phyloP scores from a whole-genome alignment of 108 stramenopile genomes.

The Skeletonema grethae region DNA sequence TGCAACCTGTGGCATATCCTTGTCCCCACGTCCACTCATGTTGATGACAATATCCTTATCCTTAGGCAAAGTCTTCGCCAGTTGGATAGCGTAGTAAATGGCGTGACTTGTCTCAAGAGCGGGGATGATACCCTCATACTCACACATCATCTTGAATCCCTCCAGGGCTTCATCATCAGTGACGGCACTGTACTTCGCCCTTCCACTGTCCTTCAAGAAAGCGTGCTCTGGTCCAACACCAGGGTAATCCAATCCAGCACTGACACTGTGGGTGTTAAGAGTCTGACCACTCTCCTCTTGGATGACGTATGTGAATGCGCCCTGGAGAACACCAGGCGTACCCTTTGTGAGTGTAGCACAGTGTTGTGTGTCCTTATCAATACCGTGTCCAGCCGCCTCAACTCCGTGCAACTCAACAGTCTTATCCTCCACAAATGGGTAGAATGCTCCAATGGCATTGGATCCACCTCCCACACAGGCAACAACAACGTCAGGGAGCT shows the following conservation, averaged over 20 bases:
- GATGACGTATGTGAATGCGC: constrained; percentile 91
- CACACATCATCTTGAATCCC: constrained; percentile 88
- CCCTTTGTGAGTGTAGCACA: constrained; percentile 93
- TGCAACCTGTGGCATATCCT: constrained; percentile 97
- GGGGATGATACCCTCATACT: constrained; percentile 96
- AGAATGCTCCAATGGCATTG: constrained; percentile 96
- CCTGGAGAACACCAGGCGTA: constrained; percentile 93
- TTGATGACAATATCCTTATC: constrained; percentile 93
- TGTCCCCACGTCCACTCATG: constrained; percentile 97
- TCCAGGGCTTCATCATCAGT: constrained; percentile 93
- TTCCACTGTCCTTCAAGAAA: constrained; percentile 87
- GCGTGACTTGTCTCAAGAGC: constrained; percentile 95
- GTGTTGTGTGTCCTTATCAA: constrained; percentile 77
- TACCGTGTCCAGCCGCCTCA: constrained; percentile 94
- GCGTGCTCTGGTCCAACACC: constrained; percentile 98
- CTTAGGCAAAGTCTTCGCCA: constrained; percentile 87
- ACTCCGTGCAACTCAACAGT: constrained; percentile 89
- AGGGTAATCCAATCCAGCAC: constrained; percentile 96
- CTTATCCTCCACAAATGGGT: constrained; percentile 87
- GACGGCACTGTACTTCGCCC: constrained; percentile 89
- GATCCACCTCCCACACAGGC: constrained; percentile 98
- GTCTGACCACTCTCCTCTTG: constrained; percentile 93
- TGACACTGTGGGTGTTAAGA: constrained; percentile 91
- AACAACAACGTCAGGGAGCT: constrained; percentile 91
- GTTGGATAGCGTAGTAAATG: constrained; percentile 85